Base-by-base conservation (phyloP, 2,329 filamentous ascomycete species). In the Botrytis elliptica region DNA sequence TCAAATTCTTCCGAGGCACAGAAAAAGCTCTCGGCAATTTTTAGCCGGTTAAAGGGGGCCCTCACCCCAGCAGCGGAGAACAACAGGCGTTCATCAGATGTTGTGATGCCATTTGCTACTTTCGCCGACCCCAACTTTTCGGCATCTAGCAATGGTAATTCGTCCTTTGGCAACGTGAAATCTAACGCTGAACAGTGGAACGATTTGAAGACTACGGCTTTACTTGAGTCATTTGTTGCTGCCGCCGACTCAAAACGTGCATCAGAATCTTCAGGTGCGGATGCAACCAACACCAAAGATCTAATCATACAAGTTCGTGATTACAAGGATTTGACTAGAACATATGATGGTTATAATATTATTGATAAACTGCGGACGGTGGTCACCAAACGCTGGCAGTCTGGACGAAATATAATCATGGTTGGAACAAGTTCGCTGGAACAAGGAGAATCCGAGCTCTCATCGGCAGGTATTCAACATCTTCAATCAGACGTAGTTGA, bases 281-380 rank as follows among this genome's bases (percentile, higher is more conserved):
- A 65, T 76, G 10, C 78, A 66, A 29, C 57, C 49, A 66, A 77
- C n/a, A 20, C 65, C 12, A 72, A 72, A 52, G 49, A 70, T 16
- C 74, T 71, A 12, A 90, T 98, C 74, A 85, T 97, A 57, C 93
- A 93, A 78, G 84, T 97, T 20, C 89, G 92, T 80, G 93, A 98
- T 81, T 92, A 94, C 79, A 90, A 92, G 71, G 93, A 97, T 76
- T 85, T 99, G 14, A 89, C 87, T 78, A 88, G 88, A 79, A 91
- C 92, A 0, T 82, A 87, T 9, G 90, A 93, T 74, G 93, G 94
- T 18, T 86, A 88, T 2, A 86, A 88, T 36, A 88, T 98, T 46
- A 83, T 98, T 12, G 84, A 86, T 59, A 89, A 91, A 74, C 84
- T 99, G 20, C 90, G 93, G 71, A 87, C 88, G 66, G 85, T 92